Evolutionary conservation across 352 stramenopile species (phyloP).

Genomic region (Globisporangium orthogonon): DNA sequence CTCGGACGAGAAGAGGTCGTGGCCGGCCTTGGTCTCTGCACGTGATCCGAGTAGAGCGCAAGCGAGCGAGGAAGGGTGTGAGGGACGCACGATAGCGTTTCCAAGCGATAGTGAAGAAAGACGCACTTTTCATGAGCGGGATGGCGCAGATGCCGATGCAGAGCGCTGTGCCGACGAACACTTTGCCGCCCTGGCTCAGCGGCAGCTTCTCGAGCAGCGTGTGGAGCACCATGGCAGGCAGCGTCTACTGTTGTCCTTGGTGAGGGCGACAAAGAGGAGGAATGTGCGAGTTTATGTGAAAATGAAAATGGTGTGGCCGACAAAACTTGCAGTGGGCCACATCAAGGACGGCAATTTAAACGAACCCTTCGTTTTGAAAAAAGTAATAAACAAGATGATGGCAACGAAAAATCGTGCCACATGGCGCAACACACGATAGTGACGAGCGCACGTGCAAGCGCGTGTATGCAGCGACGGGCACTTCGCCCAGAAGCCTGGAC

Average conservation of each 20-base stretch:
- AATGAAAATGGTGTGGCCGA: no score
- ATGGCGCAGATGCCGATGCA: conserved; percentile 68
- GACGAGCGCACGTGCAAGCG: no score
- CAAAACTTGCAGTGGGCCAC: neutral
- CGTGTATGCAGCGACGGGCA: no score
- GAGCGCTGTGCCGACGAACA: conserved; percentile 58
- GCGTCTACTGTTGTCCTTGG: neutral
- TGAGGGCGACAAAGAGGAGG: no score
- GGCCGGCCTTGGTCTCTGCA: conserved; percentile 67
- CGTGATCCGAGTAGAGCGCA: neutral
- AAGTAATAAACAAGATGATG: no score
- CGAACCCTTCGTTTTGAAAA: no score
- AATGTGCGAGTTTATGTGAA: neutral
- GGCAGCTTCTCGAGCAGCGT: conserved; percentile 63
- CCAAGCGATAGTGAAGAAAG: neutral
- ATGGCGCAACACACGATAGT: no score
- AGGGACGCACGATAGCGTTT: neutral
- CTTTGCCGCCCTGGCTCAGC: conserved; percentile 61
- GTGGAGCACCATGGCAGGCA: conserved; percentile 31
- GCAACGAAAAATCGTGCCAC: no score
- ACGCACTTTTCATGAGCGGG: conserved; percentile 56
- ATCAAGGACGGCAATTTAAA: neutral
- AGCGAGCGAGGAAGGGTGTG: neutral
- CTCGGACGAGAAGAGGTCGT: conserved; percentile 84
- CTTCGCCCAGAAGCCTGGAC: no score